These are phyloP conservation scores for Pythium aquatile DNA, from an alignment of 352 stramenopile genomes.

Conservation along the genomic window DNA sequence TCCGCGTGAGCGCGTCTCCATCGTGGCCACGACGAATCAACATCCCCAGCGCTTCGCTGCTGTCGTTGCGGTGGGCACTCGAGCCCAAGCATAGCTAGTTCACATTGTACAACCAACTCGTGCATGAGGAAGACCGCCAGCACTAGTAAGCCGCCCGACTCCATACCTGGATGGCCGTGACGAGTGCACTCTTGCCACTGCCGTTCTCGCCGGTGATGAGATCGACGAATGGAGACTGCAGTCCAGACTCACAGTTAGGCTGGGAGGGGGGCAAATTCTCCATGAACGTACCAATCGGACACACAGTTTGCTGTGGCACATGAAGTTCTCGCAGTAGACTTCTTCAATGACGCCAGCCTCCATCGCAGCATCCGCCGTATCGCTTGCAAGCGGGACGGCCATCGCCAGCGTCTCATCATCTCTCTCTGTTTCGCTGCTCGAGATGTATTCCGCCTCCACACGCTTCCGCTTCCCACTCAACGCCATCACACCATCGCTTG, in stretches of 20 bases:
- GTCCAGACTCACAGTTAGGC: background rate
- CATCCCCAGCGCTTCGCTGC: background rate
- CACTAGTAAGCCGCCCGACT: no score
- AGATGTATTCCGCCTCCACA: no score
- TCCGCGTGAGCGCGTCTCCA: background rate
- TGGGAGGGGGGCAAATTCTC: background rate
- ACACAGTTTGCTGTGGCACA: constrained; percentile 95
- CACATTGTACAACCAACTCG: no score
- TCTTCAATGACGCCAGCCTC: constrained; percentile 94
- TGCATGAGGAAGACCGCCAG: no score
- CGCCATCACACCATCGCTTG: no score
- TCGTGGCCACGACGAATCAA: background rate
- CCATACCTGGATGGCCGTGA: constrained; percentile 94
- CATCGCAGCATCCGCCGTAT: constrained; percentile 6
- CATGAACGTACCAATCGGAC: constrained; percentile 65
- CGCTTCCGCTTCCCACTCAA: no score
- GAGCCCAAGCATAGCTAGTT: no score
- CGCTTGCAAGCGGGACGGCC: no score
- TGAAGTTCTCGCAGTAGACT: constrained; percentile 98
- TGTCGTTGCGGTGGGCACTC: background rate
- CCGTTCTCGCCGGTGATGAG: constrained; percentile 93
- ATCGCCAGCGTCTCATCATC: no score
- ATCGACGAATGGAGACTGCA: constrained; percentile 68
- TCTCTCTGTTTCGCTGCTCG: no score
- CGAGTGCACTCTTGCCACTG: constrained; percentile 96